These are phyloP conservation scores for Acer negundo DNA, from an alignment of 345 rosid genomes.

Conservation along the genomic window DNA sequence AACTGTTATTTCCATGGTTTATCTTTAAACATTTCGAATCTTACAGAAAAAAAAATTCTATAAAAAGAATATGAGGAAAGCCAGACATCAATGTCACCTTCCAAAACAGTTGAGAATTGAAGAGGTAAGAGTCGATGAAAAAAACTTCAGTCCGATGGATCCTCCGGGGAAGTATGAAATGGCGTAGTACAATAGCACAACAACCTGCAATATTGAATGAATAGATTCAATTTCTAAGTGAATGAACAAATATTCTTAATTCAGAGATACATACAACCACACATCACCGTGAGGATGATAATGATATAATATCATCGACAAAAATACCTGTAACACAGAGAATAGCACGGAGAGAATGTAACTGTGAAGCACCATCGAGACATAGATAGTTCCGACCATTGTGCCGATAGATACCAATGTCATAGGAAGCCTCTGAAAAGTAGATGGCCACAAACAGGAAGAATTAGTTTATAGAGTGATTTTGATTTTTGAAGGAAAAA, in stretches of 20 bases:
- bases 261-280: too few relatives aligned
- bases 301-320: too few relatives aligned
- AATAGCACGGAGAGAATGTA: slow-evolving; percentile 66
- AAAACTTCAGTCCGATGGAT: slow-evolving; percentile 43
- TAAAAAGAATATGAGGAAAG: neutral
- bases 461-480: neutral
- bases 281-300: too few relatives aligned
- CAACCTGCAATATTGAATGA: slow-evolving; percentile 31
- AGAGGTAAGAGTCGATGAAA: slow-evolving; percentile 39
- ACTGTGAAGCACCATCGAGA: slow-evolving; percentile 71
- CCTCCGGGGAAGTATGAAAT: slow-evolving; percentile 61
- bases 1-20: neutral
- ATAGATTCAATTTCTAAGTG: slow-evolving; percentile 11
- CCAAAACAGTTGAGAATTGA: slow-evolving; percentile 42
- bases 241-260: too few relatives aligned
- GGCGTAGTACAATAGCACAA: slow-evolving; percentile 44
- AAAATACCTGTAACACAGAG: slow-evolving; percentile 63
- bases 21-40: slow-evolving; percentile 12
- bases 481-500: too few relatives aligned
- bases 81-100: slow-evolving; percentile 33
- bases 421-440: slow-evolving; percentile 65
- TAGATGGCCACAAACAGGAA: neutral
- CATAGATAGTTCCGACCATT: slow-evolving; percentile 71
- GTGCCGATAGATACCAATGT: slow-evolving; percentile 55
- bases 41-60: neutral